Evolutionary conservation across 2,329 filamentous ascomycete species (phyloP), one percentile per base, ranked within the genome.

Genomic region (Penicillium expansum): DNA sequence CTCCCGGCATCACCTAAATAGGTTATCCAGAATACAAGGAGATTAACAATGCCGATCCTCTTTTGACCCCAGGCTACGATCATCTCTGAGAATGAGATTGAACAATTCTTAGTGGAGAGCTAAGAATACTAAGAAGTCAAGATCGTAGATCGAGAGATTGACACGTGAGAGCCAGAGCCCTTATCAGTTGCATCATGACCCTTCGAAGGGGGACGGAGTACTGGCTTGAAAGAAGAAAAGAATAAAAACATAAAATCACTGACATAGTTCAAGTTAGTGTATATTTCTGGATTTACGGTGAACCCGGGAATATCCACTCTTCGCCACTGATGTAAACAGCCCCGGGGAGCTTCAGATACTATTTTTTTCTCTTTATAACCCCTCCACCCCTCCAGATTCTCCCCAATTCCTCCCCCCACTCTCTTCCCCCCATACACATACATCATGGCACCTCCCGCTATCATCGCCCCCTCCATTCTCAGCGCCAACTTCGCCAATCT

Each of bases 391-490:
- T 49, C 48, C 39, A 44, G 32, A 10, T 10, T 44, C 20, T 16
- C 13, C 16, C 38, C 18, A 43, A 33, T 33, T 30, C 9, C 42
- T 33, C 33, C 33, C 29, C 29, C 43, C 7, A 24, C 44, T 29
- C 22, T 49, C 14, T 22, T 18, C 22, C 39, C 38, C n/a, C 44
- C 22, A n/a, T n/a, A n/a, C 33, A 52, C 41, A 52, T 14, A 39
- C 42, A 54, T 43, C 47, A 49, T 97, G 93, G 82, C 91, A 56
- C 94, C 93, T 24, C 86, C 88, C 61, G 90, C 94, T 47, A 97
- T 99, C 75, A 96, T 99, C 69, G 93, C 93, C 16, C 94, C 94
- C 30, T 97, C 93, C n/a, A 97, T 99, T 68, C 87, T 99, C 59
- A 95, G 92, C 70, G 93, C 93, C 64, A 93, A 99, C 82, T 99